Percentiles rank a stretch among this genome's conserved stretches.
These are phyloP conservation scores for Vitis labrusca DNA, from an alignment of 164 flowering plant genomes.

Conservation along the genomic window DNA sequence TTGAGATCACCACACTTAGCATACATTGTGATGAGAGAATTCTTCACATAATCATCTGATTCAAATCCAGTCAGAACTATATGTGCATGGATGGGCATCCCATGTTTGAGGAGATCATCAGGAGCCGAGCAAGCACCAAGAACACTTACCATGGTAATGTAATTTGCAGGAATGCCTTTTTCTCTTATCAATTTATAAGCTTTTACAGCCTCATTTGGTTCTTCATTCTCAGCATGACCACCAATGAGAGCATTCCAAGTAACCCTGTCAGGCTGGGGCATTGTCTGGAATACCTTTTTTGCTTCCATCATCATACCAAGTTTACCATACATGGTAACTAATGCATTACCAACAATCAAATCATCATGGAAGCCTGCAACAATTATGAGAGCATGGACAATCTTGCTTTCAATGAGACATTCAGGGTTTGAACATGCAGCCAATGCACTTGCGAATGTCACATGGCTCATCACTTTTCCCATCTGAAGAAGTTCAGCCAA, in stretches of 20 bases:
- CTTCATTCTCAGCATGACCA: slow-evolving; percentile 60
- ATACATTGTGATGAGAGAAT: slow-evolving; percentile 81
- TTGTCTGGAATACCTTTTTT: slow-evolving; percentile 34
- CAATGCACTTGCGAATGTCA: slow-evolving; percentile 67
- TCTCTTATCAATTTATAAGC: slow-evolving; percentile 58
- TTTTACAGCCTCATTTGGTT: slow-evolving; percentile 43
- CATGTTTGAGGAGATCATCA: slow-evolving; percentile 38
- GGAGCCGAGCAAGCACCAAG: slow-evolving; percentile 56
- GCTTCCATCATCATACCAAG: slow-evolving; percentile 53
- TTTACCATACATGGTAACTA: slow-evolving; percentile 76
- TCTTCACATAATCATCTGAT: slow-evolving; percentile 58
- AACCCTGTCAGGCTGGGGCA: slow-evolving; percentile 53
- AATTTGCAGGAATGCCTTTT: slow-evolving; percentile 34
- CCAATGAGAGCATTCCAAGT: slow-evolving; percentile 87
- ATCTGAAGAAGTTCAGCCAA: slow-evolving; percentile 36
- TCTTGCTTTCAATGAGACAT: slow-evolving; percentile 42
- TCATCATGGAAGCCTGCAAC: slow-evolving; percentile 51
- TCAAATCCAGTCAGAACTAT: slow-evolving; percentile 50
- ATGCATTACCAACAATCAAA: slow-evolving; percentile 68
- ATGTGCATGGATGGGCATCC: slow-evolving; percentile 70
- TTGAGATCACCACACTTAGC: slow-evolving; percentile 69
- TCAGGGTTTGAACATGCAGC: slow-evolving; percentile 64
- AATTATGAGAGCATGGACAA: slow-evolving; percentile 54
- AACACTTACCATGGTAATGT: slow-evolving; percentile 64
- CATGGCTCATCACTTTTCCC: slow-evolving; percentile 33